phyloP scores from a whole-genome alignment of 768 basidiomycete genomes.

The Mycena maculata region DNA sequence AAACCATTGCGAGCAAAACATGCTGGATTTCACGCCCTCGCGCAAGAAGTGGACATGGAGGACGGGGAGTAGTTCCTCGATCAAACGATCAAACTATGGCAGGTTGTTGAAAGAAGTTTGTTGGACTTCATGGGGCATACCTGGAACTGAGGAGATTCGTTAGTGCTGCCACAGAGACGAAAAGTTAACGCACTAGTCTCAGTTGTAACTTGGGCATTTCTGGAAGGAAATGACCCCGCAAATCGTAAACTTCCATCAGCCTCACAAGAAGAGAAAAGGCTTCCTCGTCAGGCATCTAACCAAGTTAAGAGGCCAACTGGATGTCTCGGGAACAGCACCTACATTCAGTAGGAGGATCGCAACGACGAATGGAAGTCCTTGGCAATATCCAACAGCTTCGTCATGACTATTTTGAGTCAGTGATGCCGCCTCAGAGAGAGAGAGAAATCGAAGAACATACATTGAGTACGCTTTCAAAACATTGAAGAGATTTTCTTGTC shows the following conservation, averaged over 20 bases:
- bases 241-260: conserved; percentile 95
- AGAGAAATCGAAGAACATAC: conserved; percentile 54
- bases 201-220: conserved; percentile 98
- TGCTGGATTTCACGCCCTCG: conserved; percentile 95
- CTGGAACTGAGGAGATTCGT: conserved; percentile 62
- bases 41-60: conserved; percentile 93
- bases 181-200: conserved; percentile 71
- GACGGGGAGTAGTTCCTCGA: conserved; percentile 93
- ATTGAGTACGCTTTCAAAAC: conserved; percentile 97
- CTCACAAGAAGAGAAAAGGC: conserved; percentile 96
- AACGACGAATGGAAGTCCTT: conserved; percentile 96
- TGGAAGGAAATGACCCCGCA: conserved; percentile 96
- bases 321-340: conserved; percentile 38
- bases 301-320: conserved; percentile 1
- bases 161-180: background rate
- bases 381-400: conserved; percentile 98
- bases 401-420: conserved; percentile 48
- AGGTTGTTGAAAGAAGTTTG: conserved; percentile 19
- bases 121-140: conserved; percentile 47
- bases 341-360: conserved; percentile 94
- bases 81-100: conserved; percentile 87
- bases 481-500: conserved; percentile 97
- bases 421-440: conserved; percentile 21
- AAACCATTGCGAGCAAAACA: conserved; percentile 99
- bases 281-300: conserved; percentile 99